Conservation (phyloP, 2,329 filamentous ascomycete species). For the Dactylellina haptotyla region DNA sequence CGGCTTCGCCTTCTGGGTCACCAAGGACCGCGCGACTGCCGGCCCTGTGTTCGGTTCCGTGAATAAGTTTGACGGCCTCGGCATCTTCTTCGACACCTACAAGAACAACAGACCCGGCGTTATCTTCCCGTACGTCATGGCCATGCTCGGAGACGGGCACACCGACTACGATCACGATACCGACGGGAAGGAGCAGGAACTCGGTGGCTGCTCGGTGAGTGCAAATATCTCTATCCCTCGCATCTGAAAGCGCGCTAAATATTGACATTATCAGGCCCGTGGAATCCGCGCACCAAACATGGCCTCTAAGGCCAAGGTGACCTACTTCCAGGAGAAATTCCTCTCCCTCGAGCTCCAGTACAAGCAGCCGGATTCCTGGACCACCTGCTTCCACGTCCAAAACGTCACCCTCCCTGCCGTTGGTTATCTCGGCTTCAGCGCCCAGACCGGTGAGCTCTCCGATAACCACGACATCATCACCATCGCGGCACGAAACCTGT, state of each 20-base stretch:
- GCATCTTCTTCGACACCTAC: conserved; percentile 97
- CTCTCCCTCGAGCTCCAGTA: conserved; percentile 93
- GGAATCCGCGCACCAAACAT: conserved; percentile 82
- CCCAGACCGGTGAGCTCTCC: conserved; percentile 88
- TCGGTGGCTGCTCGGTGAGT: conserved; percentile 86
- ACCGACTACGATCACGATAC: conserved; percentile 90
- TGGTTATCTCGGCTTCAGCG: conserved; percentile 78
- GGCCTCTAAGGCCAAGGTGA: conserved; percentile 86
- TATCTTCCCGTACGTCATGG: conserved; percentile 98
- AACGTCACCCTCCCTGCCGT: conserved; percentile 81
- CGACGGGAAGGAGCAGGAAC: conserved; percentile 91
- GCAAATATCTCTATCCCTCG: not conserved
- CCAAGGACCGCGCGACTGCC: conserved; percentile 82
- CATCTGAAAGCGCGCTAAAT: conserved; percentile 39
- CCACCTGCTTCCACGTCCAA: conserved; percentile 80
- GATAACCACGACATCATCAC: conserved; percentile 98
- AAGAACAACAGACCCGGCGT: conserved; percentile 98
- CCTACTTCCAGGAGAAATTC: conserved; percentile 95
- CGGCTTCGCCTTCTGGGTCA: conserved; percentile 97
- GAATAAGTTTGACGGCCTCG: conserved; percentile 92
- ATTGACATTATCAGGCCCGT: conserved; percentile 68
- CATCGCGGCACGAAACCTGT: conserved; percentile 86
- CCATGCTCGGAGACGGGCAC: conserved; percentile 93
- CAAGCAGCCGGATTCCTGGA: conserved; percentile 89
- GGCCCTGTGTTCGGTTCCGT: conserved; percentile 88